phyloP scores from a whole-genome alignment of 768 basidiomycete species.

The Coprinopsis cinerea region DNA sequence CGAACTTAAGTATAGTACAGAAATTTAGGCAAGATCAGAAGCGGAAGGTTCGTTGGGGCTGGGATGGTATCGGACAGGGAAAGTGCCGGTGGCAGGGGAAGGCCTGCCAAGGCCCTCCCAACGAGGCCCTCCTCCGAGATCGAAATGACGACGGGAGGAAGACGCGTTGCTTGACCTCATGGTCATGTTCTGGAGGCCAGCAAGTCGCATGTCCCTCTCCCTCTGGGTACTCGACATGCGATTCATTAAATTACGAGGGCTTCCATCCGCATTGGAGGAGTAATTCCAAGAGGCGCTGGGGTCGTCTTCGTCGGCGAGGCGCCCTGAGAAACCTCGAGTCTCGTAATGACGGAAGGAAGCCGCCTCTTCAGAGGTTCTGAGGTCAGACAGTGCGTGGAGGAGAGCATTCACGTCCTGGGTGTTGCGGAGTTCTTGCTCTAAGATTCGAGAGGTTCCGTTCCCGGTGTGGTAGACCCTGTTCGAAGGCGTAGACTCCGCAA shows the following conservation, averaged over 20 bases:
- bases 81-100: neutral
- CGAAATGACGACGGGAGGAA: neutral
- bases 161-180: neutral
- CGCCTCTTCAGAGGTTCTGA: neutral
- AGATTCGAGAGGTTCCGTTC: neutral
- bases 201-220: conserved; percentile 6
- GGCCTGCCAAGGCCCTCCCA: neutral
- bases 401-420: conserved; percentile 16
- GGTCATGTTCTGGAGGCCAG: neutral
- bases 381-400: conserved; percentile 16
- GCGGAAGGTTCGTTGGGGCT: neutral
- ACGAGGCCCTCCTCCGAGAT: neutral
- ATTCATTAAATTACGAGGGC: neutral
- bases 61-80: neutral
- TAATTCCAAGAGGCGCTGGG: neutral
- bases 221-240: conserved; percentile 3
- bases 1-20: neutral
- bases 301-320: neutral
- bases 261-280: neutral
- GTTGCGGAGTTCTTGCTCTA: neutral
- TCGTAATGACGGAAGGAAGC: conserved; percentile 6
- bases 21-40: neutral
- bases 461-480: neutral
- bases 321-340: neutral
- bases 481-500: conserved; percentile 4